phyloP scores from a whole-genome alignment of 306 rosid genomes.

The Inga laurina region DNA sequence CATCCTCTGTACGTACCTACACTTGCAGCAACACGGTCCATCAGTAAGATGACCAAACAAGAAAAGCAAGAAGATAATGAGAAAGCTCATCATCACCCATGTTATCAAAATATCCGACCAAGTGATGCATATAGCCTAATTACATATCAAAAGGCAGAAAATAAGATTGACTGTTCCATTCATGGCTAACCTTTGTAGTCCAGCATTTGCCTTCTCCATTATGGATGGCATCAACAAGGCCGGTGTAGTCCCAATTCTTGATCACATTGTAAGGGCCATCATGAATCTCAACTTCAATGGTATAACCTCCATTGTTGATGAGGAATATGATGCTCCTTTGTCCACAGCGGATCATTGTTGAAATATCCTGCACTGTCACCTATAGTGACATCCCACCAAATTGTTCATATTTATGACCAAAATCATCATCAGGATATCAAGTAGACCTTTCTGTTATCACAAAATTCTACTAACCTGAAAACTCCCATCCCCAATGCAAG shows the following conservation, averaged over 20 bases:
- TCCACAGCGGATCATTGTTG: conserved; percentile 82
- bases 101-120: too few species aligned
- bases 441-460: conserved; percentile 2
- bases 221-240: conserved; percentile 79
- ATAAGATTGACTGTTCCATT: neutral
- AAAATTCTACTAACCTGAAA: conserved; percentile 67
- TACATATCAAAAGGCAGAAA: neutral
- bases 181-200: conserved; percentile 71
- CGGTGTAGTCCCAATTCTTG: conserved; percentile 89
- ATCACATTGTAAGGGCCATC: conserved; percentile 95
- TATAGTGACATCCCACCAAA: conserved; percentile 19
- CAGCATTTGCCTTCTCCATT: conserved; percentile 91
- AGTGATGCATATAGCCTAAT: neutral
- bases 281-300: conserved; percentile 92
- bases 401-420: neutral
- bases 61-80: neutral
- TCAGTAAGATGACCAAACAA: neutral
- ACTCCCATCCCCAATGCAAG: conserved; percentile 93
- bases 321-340: conserved; percentile 81
- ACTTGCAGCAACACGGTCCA: conserved; percentile 5
- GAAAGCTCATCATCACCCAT: too few species aligned
- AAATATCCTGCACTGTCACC: conserved; percentile 93
- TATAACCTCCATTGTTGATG: conserved; percentile 86
- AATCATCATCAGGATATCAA: neutral
- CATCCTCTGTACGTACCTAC: conserved; percentile 78